Base-by-base conservation (phyloP, 805 yeast genomes). In the Wickerhamiella azyma region DNA sequence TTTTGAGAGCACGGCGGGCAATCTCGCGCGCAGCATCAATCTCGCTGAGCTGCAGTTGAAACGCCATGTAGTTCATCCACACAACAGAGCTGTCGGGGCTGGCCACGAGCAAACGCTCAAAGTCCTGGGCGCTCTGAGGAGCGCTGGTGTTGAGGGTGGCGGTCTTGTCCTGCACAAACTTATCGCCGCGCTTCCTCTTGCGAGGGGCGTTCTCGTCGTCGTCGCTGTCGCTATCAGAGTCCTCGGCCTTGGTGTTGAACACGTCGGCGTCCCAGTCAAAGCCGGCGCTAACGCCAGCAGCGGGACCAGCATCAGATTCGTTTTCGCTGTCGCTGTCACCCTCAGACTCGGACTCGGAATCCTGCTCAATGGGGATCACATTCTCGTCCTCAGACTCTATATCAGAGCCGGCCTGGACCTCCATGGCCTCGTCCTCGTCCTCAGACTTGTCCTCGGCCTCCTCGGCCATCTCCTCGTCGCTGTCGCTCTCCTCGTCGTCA, bases 11-110 rank as follows among this genome's bases (percentile, higher is more conserved):
- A 52, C 98, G 76, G 56, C 81, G 83, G 39, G 85, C 96, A 55
- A 92, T 77, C 61, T 85, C 94, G 56, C 98, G 77, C 9, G 96
- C 96, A 65, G 84, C 85, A 33, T 89, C 96, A 49, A 86, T 69
- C 64, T 92, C 98, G 68, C 95, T 83, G 52, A 89, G 70, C 64
- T 88, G 96, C 52, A 92, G 71, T 64, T 88, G 95, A 81, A 89
- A 92, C 3, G 97, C 88, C 96, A 92, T 92, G 66, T 83, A 92
- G 66, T 88, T 85, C 84, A 92, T 89, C 98, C 98, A 92, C 48
- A 85, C 65, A 30, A 88, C 75, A 1, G 98, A 89, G 2, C 95
- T 85, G 67, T 85, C 81, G 41, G 98, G 96, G 60, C 82, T 82
- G 61, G 96, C 94, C 50, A 92, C 74, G 46, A 92, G 72, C 53